Base-by-base conservation (phyloP, 257 asterid genomes). In the Fraxinus quadrangulata region DNA sequence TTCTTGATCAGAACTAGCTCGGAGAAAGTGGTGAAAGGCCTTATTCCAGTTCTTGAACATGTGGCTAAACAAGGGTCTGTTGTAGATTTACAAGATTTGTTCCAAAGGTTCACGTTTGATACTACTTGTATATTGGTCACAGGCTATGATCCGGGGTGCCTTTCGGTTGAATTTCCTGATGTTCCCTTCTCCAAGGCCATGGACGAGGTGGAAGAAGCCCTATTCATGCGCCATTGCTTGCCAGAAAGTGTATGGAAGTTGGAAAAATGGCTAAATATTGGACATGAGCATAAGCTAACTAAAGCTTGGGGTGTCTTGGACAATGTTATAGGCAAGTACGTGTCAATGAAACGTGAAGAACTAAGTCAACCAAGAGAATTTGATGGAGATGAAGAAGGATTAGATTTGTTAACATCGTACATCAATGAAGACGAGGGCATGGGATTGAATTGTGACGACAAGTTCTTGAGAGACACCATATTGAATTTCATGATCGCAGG, bases 131-230 rank as follows among this genome's bases (percentile, higher is more conserved):
- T 74, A 37, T 39, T 90, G 70, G 87, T 90, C n/a, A 89, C 92
- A 0, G 92, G 93, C 0, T 87, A 78, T 34, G 94, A 90, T 71
- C 96, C 93, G 0, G 96, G 96, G 9, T 89, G 96, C 73, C 68
- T 90, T 34, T 86, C 96, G 0, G 4, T 74, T 1, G 84, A 85
- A 5, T 72, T 90, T 2, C 94, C 92, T 0, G 87, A 87, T 7
- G 94, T 89, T 3, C 92, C 89, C 1, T 91, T 91, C 36, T 85
- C 92, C 0, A 82, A 69, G 75, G 96, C 96, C 14, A 82, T 91
- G 91, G 96, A 91, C 45, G 90, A 85, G n/a, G 94, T 78, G 0
- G 94, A 91, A 75, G 91, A 89, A 21, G 92, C 90, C 0, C 86
- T 91, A 24, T 81, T 91, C 67, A 71, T 86, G 84, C 84, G 94